phyloP scores from a whole-genome alignment of 2,329 filamentous ascomycete species.

The Cladosporium sp. region DNA sequence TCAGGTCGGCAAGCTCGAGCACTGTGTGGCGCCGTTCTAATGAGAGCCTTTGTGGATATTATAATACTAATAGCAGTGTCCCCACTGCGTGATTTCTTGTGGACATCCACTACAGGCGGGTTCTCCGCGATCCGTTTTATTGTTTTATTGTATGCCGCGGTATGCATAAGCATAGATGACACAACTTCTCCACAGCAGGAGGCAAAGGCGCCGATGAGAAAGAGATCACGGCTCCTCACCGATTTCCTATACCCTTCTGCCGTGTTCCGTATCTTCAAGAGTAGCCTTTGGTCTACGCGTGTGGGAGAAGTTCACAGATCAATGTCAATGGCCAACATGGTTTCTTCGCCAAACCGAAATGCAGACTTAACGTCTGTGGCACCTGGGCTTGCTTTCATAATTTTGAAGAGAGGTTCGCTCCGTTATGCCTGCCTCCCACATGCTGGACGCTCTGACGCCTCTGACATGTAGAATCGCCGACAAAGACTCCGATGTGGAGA shows the following conservation, averaged over 20 bases:
- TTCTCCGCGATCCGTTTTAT: background rate
- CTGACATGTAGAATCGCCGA: background rate
- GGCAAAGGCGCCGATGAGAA: background rate
- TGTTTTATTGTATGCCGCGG: background rate
- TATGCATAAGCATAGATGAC: background rate
- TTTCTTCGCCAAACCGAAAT: background rate
- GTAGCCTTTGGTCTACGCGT: background rate
- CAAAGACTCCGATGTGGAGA: conserved; percentile 9
- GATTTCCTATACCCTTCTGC: too few species aligned
- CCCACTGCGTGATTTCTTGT: conserved; percentile 8
- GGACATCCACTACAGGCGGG: background rate
- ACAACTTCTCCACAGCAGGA: background rate
- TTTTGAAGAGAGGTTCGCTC: background rate
- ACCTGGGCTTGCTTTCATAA: background rate
- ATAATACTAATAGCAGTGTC: conserved; percentile 18
- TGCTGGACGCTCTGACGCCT: conserved; percentile 2
- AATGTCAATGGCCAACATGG: background rate
- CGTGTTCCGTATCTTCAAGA: too few species aligned
- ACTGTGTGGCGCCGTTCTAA: background rate
- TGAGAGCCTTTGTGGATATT: conserved; percentile 8
- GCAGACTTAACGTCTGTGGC: background rate
- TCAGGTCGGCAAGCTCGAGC: background rate
- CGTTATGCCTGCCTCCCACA: background rate
- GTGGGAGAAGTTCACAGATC: background rate
- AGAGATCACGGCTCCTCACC: background rate